These are phyloP conservation scores for Ambrosia trifida DNA, from an alignment of 129 eudicot species.

Conservation along the genomic window DNA sequence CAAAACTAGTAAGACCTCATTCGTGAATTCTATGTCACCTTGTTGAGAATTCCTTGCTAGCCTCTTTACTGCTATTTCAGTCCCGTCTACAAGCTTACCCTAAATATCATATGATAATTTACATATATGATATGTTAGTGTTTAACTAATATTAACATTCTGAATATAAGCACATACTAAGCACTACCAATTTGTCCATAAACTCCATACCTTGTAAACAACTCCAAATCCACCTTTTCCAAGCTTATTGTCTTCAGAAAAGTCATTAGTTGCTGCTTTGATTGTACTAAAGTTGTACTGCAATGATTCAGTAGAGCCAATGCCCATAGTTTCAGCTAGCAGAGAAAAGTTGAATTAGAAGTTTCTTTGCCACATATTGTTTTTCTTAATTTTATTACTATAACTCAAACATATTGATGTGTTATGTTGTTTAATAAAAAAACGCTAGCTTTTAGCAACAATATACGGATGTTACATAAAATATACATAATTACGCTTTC, in stretches of 20 bases:
- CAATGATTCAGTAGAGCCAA: background rate
- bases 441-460: background rate
- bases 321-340: background rate
- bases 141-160: background rate
- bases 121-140: too few species aligned
- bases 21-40: conserved; percentile 11
- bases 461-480: background rate
- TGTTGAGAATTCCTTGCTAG: background rate
- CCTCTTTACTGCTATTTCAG: conserved; percentile 12
- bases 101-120: background rate
- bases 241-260: background rate
- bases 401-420: background rate
- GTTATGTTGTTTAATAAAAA: background rate
- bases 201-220: background rate
- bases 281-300: conserved; percentile 4
- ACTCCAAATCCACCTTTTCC: conserved; percentile 14
- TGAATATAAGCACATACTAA: background rate
- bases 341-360: background rate
- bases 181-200: background rate
- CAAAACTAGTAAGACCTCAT: conserved; percentile 1
- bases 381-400: background rate
- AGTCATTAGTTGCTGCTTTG: conserved; percentile 11
- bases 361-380: background rate
- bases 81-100: background rate
- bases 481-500: background rate